These are phyloP conservation scores for Paxillus ammoniavirescens DNA, from an alignment of 768 basidiomycete species.

Conservation along the genomic window DNA sequence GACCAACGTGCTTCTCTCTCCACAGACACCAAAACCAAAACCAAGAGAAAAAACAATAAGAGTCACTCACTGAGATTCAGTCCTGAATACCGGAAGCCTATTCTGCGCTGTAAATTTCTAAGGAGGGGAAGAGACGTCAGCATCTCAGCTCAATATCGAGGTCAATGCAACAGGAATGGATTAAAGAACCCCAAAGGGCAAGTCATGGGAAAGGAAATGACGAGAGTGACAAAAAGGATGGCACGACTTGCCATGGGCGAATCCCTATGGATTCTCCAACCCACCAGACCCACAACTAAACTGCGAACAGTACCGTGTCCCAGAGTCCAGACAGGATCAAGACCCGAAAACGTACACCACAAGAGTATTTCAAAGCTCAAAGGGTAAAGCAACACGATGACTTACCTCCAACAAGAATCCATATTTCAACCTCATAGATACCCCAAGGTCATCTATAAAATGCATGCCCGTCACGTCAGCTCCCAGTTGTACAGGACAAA, in stretches of 20 bases:
- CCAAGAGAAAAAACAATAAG: neutral
- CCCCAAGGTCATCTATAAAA: conserved; percentile 56
- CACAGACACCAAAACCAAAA: neutral
- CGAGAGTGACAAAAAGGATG: too few relatives aligned
- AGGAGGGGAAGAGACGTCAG: conserved; percentile 21
- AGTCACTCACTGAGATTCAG: conserved; percentile 61
- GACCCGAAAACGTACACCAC: neutral
- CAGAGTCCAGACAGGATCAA: neutral
- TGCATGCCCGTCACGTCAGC: neutral
- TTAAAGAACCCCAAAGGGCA: too few relatives aligned
- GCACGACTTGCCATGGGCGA: too few relatives aligned
- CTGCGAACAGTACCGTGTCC: too few relatives aligned
- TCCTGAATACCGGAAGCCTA: conserved; percentile 75
- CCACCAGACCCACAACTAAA: too few relatives aligned
- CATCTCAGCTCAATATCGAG: conserved; percentile 14
- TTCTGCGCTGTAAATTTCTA: conserved; percentile 59
- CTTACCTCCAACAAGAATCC: conserved; percentile 67
- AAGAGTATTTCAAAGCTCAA: too few relatives aligned
- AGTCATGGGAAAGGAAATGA: too few relatives aligned
- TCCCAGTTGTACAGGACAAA: neutral
- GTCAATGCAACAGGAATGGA: too few relatives aligned
- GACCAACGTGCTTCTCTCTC: too few relatives aligned
- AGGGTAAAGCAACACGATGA: neutral
- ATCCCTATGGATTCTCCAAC: too few relatives aligned
- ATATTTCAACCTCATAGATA: conserved; percentile 75